phyloP scores from a whole-genome alignment of 441 rosid species.

The Omphalea diandra region DNA sequence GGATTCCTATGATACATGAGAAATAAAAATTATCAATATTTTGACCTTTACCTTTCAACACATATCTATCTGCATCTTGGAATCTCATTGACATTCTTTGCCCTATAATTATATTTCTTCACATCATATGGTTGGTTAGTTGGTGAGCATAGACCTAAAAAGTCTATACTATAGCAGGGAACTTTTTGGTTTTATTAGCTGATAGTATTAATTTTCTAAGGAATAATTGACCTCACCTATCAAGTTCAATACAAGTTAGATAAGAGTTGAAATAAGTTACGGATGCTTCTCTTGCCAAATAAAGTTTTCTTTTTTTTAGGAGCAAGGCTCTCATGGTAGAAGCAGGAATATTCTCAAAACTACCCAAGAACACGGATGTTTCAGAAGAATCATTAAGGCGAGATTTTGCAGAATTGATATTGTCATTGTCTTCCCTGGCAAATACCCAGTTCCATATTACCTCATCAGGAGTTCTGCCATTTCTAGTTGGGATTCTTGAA shows the following conservation, averaged over 20 bases:
- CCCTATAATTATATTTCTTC: background rate
- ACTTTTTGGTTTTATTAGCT: slow-evolving; percentile 10
- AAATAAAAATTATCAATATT: slow-evolving; percentile 13
- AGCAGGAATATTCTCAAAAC: slow-evolving; percentile 71
- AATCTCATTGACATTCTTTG: slow-evolving; percentile 42
- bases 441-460: slow-evolving; percentile 42
- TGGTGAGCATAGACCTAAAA: background rate
- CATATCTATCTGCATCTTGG: slow-evolving; percentile 38
- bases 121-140: background rate
- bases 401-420: slow-evolving; percentile 56
- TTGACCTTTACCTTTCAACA: slow-evolving; percentile 35
- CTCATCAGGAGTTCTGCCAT: slow-evolving; percentile 50
- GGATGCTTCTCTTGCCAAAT: background rate
- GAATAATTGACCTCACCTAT: background rate
- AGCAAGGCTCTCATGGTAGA: slow-evolving; percentile 77
- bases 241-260: background rate
- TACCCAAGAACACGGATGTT: slow-evolving; percentile 44
- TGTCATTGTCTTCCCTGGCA: slow-evolving; percentile 59
- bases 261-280: background rate
- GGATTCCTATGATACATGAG: slow-evolving; percentile 26
- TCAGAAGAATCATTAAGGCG: slow-evolving; percentile 54
- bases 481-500: slow-evolving; percentile 50
- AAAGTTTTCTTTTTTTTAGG: slow-evolving; percentile 39
- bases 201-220: background rate
- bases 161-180: slow-evolving; percentile 19